Evolutionary conservation across 2,329 filamentous ascomycete genomes (phyloP), one percentile per base, ranked within the genome.

Genomic region (Chaetomiaceae sp.): DNA sequence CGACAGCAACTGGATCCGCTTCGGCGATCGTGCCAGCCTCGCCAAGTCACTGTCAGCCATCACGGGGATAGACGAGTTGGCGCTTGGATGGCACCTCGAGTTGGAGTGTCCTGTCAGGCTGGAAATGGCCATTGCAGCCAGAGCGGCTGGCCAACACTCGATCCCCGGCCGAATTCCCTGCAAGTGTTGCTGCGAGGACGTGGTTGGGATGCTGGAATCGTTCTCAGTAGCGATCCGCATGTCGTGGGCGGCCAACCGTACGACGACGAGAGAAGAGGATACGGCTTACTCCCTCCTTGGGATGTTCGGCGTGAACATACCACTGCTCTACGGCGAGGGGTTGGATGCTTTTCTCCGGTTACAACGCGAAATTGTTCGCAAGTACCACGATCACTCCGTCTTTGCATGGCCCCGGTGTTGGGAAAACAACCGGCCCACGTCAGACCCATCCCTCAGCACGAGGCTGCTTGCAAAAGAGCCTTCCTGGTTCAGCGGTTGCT

Each of bases 301-400:
- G 1, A 31, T 53, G 3, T 53, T 53, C 27, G 31, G 27, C n/a
- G 29, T 53, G 17, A 34, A 48, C 29, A 48, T 53, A 44, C 29
- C 45, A 6, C 38, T 54, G 20, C 20, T 44, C 1, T 49, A 49
- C 20, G 51, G 51, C 14, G 43, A 53, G 15, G 43, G 27, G 3
- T 3, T 8, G 12, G 25, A 23, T 15, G 20, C 51, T 3, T 53
- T 53, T 15, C 11, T 43, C 2, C 36, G 44, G 1, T 44, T 38
- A 3, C 45, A 52, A 23, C 14, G 27, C 2, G 27, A 23, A 5
- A 47, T 47, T 11, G 6, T 27, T 22, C 22, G 33, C 6, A 19
- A 17, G 17, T 33, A 36, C 5, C 8, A 23, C 15, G 50, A 52
- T 36, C 34, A 33, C 15, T 40, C 23, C 15, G 34, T 52, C 20